Base-by-base conservation (phyloP, 116 monocot species). In the Trichopus zeylanicus region DNA sequence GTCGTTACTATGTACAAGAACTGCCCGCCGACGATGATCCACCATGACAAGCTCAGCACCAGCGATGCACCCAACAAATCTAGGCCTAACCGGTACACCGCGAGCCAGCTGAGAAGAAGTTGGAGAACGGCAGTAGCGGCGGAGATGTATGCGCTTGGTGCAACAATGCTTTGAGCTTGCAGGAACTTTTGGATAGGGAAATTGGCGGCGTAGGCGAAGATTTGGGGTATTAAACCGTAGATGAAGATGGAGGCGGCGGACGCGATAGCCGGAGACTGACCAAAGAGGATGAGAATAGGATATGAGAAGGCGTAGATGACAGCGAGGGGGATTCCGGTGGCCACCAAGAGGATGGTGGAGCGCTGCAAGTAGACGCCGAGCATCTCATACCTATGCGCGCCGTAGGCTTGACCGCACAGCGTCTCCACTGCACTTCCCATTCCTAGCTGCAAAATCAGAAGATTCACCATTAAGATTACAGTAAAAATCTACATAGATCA, bases 401-500 rank as follows among this genome's bases (percentile, higher is more conserved):
- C 86, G 63, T 54, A 87, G 0, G 86, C 86, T 33, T 87, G 86
- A 7, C 86, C 86, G 61, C 86, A 87, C 0, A 87, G 63, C 7
- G 86, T 87, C 38, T 87, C 78, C 8, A 87, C 82, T 3, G 86
- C 86, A 51, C 78, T 75, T 0, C 82, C 86, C 86, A 87, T 87
- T 0, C 86, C 86, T 4, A 82, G 56, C 83, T 64, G 48, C 19
- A 21, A 9, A 20, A 7, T 21, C 23, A n/a, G n/a, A n/a, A 22
- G n/a, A n/a, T n/a, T n/a, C n/a, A n/a, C n/a, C n/a, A n/a, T n/a
- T n/a, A n/a, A n/a, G n/a, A n/a, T n/a, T n/a, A n/a, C n/a, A 21
- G 19, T 19, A 3, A 19, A 4, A 19, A 48, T 48, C 48, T 5
- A 5, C 7, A 6, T 35, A 6, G 10, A 6, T 10, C 34, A 6